A percentile compares a stretch with the other conserved stretches of the same genome.
Evolutionary conservation across 768 basidiomycete species (phyloP).

Genomic region (Pleurotus eryngii): DNA sequence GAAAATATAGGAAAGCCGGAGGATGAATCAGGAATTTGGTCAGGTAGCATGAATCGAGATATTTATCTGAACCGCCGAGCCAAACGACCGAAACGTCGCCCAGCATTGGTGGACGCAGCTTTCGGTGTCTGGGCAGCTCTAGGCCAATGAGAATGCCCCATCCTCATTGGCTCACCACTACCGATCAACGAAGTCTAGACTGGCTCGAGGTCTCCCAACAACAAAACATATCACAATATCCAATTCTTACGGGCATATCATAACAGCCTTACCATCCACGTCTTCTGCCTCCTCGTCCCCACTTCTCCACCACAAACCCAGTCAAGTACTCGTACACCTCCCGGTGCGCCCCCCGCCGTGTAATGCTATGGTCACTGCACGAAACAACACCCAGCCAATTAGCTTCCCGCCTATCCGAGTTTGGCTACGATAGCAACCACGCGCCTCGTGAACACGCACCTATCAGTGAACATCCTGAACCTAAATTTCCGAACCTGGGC

Average conservation of each 20-base stretch:
- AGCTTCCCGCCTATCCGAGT: slow-evolving; percentile 13
- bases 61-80: slow-evolving; percentile 21
- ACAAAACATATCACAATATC: slow-evolving; percentile 8
- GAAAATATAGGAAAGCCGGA: slow-evolving; percentile 11
- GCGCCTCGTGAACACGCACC: slow-evolving; percentile 41
- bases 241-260: neutral
- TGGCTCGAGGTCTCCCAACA: neutral
- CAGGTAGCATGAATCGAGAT: slow-evolving; percentile 13
- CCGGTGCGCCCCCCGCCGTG: slow-evolving; percentile 67
- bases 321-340: slow-evolving; percentile 90
- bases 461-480: slow-evolving; percentile 98
- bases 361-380: slow-evolving; percentile 77
- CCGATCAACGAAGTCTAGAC: slow-evolving; percentile 2
- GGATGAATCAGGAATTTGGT: slow-evolving; percentile 16
- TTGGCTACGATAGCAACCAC: slow-evolving; percentile 5
- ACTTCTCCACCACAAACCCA: slow-evolving; percentile 83
- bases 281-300: slow-evolving; percentile 78
- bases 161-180: neutral
- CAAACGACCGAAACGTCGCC: slow-evolving; percentile 10
- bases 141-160: slow-evolving; percentile 2
- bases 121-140: slow-evolving; percentile 5
- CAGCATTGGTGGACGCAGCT: slow-evolving; percentile 8
- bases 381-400: slow-evolving; percentile 12
- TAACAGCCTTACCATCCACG: slow-evolving; percentile 47
- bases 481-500: slow-evolving; percentile 69